phyloP scores from a whole-genome alignment of 2,329 filamentous ascomycete genomes.

The Aspergillus sp. region DNA sequence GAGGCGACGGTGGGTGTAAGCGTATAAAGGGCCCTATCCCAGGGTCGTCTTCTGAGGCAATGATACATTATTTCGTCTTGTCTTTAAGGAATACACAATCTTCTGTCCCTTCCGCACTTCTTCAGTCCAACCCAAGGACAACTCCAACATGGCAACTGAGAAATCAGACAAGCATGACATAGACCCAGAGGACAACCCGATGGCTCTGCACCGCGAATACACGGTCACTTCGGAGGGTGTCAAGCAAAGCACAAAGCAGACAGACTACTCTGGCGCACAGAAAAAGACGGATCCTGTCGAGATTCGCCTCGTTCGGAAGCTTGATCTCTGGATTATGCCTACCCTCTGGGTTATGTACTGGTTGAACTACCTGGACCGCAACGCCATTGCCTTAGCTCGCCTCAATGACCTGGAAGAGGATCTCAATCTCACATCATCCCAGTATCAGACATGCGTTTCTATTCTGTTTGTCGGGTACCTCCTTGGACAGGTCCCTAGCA shows the following conservation, averaged over 20 bases:
- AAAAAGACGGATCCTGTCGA: conserved; percentile 39
- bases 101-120: neutral
- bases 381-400: conserved; percentile 29
- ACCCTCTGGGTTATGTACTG: conserved; percentile 38
- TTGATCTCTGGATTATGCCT: conserved; percentile 39
- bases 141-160: neutral
- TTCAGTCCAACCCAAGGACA: neutral
- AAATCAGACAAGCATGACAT: neutral
- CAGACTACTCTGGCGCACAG: conserved; percentile 39
- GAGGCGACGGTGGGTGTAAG: too few species aligned
- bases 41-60: too few species aligned
- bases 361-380: conserved; percentile 29
- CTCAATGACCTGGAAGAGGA: conserved; percentile 27
- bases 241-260: conserved; percentile 4
- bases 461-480: conserved; percentile 26
- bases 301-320: conserved; percentile 36
- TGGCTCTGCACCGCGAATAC: conserved; percentile 12
- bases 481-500: conserved; percentile 16
- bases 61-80: too few species aligned
- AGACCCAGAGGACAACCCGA: conserved; percentile 5
- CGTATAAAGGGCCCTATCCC: too few species aligned
- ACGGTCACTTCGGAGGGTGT: conserved; percentile 12
- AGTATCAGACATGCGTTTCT: conserved; percentile 30
- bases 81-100: too few species aligned
- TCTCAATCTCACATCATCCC: conserved; percentile 21